Evolutionary conservation across 805 yeast genomes (phyloP), one percentile per base, ranked within the genome.

Genomic region (Candida alai): DNA sequence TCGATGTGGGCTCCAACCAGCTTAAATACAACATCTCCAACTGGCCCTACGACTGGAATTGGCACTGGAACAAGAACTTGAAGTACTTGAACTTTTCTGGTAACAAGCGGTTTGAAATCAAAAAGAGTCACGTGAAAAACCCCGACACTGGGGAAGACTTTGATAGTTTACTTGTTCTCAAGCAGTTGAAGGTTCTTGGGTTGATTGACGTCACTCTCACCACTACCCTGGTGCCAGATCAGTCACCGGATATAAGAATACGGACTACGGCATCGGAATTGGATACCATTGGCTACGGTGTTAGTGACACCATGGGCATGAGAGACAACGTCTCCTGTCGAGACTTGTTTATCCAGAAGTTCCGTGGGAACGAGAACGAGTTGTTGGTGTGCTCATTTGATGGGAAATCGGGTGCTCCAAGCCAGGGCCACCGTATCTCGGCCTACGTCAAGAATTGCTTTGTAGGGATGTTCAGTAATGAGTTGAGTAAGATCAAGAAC

Each of bases 31-130:
- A 93, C 49, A 87, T 90, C 36, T 83, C 93, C 3, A 93, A 93
- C 56, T 85, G 88, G 74, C 94, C 93, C 11, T 90, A 86, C 52
- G 98, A 93, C 55, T 93, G 97, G 97, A 93, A 87, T 59, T 93
- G 98, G 98, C 80, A 83, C 48, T 80, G 79, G 66, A 93, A 93
- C 52, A 66, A 73, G 35, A 76, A 78, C 26, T 66, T 93, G 56
- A 77, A 70, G 45, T 88, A 83, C 49, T 71, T 93, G 53, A 93
- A 90, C 55, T 80, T 93, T 37, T 87, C 97, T 0, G 97, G 97
- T 24, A 93, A 93, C 54, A 83, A 84, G 52, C 73, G 96, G 43
- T 77, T 93, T 43, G 97, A 93, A 52, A 89, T 93, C 48, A 84
- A 80, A 51, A 84, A 80, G 26, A 64, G 73, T 33, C 71, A 73